A percentile compares a stretch with the other conserved stretches of the same genome.
These are phyloP conservation scores for Chlamydomonas reinhardtii DNA, from an alignment of 163 green algal genomes.

Conservation along the genomic window DNA sequence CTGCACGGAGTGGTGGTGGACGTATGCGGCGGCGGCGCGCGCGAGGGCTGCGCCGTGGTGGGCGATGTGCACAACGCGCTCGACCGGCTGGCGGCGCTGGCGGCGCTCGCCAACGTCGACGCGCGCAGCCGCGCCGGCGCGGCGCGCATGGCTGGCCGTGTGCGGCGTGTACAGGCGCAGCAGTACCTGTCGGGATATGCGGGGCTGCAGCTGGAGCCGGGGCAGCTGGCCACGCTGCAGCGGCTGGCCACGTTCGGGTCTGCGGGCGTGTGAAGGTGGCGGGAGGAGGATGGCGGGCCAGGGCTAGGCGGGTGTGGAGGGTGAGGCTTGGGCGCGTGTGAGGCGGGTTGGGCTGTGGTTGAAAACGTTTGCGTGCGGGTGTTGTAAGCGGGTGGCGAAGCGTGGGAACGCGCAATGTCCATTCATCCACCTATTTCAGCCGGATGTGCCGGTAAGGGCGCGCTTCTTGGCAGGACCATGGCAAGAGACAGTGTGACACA, in stretches of 20 bases:
- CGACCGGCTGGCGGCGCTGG: conserved; percentile 6
- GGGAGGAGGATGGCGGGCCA: too few species aligned
- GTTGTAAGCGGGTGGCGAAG: too few species aligned
- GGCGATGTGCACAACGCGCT: background rate
- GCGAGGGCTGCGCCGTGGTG: background rate
- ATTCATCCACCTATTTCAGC: too few species aligned
- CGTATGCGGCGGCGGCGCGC: background rate
- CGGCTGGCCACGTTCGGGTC: background rate
- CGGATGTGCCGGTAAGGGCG: too few species aligned
- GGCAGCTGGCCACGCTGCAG: background rate
- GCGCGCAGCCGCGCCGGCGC: background rate
- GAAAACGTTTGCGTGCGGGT: too few species aligned
- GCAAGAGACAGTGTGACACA: too few species aligned
- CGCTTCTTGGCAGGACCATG: too few species aligned
- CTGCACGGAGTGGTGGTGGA: background rate
- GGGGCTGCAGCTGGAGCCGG: background rate
- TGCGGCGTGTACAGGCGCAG: background rate
- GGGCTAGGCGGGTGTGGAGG: too few species aligned
- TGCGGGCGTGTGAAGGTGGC: too few species aligned
- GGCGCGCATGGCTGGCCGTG: background rate
- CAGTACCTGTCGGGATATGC: background rate
- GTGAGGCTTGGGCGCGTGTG: too few species aligned
- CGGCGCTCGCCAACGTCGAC: background rate
- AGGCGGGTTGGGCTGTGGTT: too few species aligned
- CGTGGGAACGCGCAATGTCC: too few species aligned